phyloP scores from a whole-genome alignment of 148 eudicot species.

The Rhododendron griersonianum region DNA sequence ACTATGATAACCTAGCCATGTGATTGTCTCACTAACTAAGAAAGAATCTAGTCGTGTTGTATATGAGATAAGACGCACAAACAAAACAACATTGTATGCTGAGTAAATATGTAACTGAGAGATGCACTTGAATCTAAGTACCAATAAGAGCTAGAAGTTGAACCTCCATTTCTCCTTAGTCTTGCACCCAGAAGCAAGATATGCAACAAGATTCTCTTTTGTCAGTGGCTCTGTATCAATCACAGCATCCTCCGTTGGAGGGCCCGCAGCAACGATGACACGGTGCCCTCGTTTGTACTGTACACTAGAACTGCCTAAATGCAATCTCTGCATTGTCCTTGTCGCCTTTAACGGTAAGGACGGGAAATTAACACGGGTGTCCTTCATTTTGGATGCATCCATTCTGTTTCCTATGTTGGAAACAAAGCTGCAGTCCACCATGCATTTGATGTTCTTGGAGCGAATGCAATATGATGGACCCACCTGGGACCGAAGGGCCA shows the following conservation, averaged over 20 bases:
- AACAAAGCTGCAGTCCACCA: slow-evolving; percentile 15
- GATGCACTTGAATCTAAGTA: slow-evolving; percentile 16
- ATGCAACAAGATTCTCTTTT: slow-evolving; percentile 79
- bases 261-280: slow-evolving; percentile 78
- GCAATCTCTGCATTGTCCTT: slow-evolving; percentile 28
- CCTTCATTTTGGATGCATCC: slow-evolving; percentile 29
- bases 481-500: slow-evolving; percentile 61
- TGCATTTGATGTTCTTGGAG: slow-evolving; percentile 34
- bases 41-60: background rate
- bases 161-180: slow-evolving; percentile 98
- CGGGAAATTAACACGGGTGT: slow-evolving; percentile 19
- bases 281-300: slow-evolving; percentile 33
- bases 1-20: background rate
- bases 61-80: background rate
- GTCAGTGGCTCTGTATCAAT: slow-evolving; percentile 82
- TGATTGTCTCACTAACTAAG: background rate
- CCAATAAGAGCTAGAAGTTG: slow-evolving; percentile 31
- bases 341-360: slow-evolving; percentile 26
- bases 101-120: background rate
- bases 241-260: slow-evolving; percentile 80
- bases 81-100: background rate
- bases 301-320: slow-evolving; percentile 15
- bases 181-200: slow-evolving; percentile 97
- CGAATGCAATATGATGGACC: slow-evolving; percentile 47
- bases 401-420: slow-evolving; percentile 11